These are phyloP conservation scores for Boletus reticulatus DNA, from an alignment of 768 basidiomycete genomes.

Conservation along the genomic window DNA sequence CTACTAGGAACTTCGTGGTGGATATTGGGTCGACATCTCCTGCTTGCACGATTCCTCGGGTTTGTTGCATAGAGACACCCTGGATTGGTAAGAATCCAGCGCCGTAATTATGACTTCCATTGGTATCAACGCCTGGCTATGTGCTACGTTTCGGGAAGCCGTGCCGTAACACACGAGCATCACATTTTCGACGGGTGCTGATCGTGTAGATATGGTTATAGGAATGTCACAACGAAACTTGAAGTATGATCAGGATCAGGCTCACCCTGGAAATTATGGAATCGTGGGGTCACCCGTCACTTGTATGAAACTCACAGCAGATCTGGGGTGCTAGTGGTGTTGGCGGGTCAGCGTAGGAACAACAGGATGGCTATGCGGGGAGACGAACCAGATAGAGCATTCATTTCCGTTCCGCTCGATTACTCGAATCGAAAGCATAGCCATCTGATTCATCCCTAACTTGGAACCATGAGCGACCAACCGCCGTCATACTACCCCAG, in stretches of 20 bases:
- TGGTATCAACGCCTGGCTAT: conserved; percentile 7
- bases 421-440: not conserved
- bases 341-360: not conserved
- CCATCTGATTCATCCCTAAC: not conserved
- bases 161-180: conserved; percentile 4
- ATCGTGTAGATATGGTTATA: not conserved
- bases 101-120: conserved; percentile 5
- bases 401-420: conserved; percentile 1
- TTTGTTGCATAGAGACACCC: not conserved
- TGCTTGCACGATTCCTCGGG: not conserved
- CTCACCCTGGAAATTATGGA: not conserved
- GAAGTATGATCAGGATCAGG: not conserved
- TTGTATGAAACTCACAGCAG: not conserved
- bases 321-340: not conserved
- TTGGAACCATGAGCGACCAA: not conserved
- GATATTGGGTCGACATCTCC: not conserved
- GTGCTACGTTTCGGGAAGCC: not conserved
- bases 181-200: not conserved
- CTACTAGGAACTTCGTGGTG: not conserved
- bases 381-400: not conserved
- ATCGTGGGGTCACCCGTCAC: not conserved
- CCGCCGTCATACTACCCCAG: not conserved
- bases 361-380: not conserved
- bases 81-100: not conserved
- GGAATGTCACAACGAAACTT: not conserved